Percentiles rank a stretch among this genome's conserved stretches.
phyloP scores from a whole-genome alignment of 176 grass and related monocot genomes.

The Cenchrus americanus region DNA sequence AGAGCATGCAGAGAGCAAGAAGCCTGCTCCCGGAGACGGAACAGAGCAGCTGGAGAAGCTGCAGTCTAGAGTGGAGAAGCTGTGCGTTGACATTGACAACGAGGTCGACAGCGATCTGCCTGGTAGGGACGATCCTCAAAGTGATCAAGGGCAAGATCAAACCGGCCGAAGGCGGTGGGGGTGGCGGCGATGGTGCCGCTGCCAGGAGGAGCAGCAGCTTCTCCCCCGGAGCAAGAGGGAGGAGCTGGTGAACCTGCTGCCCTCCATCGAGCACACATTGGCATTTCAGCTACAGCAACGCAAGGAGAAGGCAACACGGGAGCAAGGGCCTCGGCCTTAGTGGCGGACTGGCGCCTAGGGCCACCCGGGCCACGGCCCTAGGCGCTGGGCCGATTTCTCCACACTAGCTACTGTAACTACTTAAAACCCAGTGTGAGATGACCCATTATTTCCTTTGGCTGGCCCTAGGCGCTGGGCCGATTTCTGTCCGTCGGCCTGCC shows the following conservation, averaged over 20 bases:
- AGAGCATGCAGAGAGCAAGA: neutral
- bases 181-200: neutral
- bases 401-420: no score
- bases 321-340: no score
- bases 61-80: neutral
- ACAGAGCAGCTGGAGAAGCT: neutral
- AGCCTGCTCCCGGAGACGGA: neutral
- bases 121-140: neutral
- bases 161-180: neutral
- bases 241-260: constrained; percentile 11
- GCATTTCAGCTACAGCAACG: neutral
- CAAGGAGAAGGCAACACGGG: neutral
- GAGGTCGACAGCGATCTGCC: neutral
- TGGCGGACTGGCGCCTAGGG: no score
- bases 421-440: no score
- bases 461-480: no score
- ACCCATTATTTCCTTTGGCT: no score
- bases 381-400: no score
- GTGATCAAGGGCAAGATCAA: neutral
- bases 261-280: neutral
- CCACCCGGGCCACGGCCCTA: no score
- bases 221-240: neutral
- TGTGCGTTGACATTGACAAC: neutral
- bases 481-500: constrained; percentile 57
- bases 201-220: neutral